Evolutionary conservation across 2,329 filamentous ascomycete genomes (phyloP).

Genomic region (Pestalotiopsis sp.): DNA sequence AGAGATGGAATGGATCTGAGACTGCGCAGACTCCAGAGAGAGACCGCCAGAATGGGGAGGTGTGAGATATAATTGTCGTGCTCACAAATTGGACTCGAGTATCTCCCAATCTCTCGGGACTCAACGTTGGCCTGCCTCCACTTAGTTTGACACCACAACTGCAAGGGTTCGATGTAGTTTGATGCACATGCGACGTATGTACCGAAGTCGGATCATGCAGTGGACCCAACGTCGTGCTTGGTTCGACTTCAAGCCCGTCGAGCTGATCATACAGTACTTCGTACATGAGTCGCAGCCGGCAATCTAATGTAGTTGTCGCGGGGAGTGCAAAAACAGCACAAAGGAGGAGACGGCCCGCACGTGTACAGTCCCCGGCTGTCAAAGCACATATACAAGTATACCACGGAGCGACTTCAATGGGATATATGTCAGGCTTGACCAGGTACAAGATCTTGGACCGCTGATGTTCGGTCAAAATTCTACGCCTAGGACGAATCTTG

Average conservation of each 20-base stretch:
- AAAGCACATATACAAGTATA: too few species aligned
- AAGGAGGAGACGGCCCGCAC: too few species aligned
- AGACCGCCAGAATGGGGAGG: not conserved
- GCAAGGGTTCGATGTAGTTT: not conserved
- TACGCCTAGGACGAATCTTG: too few species aligned
- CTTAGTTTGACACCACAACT: not conserved
- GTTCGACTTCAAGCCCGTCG: not conserved
- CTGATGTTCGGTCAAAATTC: too few species aligned
- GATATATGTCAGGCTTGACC: too few species aligned
- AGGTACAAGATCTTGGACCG: too few species aligned
- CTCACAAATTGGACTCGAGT: not conserved
- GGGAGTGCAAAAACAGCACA: not conserved
- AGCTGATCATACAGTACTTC: not conserved
- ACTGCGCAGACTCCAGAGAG: not conserved
- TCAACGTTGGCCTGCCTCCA: not conserved
- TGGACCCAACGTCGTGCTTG: not conserved
- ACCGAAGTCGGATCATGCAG: not conserved
- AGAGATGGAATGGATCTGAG: not conserved
- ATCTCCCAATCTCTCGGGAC: not conserved
- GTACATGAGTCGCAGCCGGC: not conserved
- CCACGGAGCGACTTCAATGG: too few species aligned
- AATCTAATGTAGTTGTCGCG: not conserved
- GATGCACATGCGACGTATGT: not conserved
- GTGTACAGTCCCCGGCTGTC: too few species aligned
- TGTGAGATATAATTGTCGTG: not conserved